Conservation (phyloP, 352 stramenopile genomes). For the Peronospora destructor region DNA sequence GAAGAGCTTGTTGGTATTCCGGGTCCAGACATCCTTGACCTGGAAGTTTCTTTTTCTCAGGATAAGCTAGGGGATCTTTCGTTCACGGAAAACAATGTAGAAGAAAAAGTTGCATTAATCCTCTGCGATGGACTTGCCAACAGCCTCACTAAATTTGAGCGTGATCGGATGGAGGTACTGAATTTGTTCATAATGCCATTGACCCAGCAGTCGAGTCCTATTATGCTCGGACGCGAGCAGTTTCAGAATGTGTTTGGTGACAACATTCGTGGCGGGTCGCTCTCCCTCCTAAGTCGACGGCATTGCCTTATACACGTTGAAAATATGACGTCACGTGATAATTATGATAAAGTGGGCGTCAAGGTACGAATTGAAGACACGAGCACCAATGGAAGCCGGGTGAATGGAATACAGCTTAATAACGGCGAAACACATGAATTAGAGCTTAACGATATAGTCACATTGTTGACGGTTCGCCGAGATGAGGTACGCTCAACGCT, state of each 20-base stretch:
- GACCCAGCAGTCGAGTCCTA: constrained; percentile 23
- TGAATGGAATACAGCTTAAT: constrained; percentile 54
- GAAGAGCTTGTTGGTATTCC: constrained; percentile 51
- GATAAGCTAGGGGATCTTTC: constrained; percentile 42
- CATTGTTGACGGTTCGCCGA: constrained; percentile 42
- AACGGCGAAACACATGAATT: constrained; percentile 36
- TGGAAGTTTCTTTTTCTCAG: constrained; percentile 59
- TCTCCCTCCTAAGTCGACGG: constrained; percentile 47
- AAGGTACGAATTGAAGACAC: constrained; percentile 61
- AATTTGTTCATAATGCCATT: constrained; percentile 45
- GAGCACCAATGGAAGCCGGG: constrained; percentile 59
- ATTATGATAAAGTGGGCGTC: constrained; percentile 25
- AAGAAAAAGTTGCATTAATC: constrained; percentile 25
- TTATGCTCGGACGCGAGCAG: constrained; percentile 41
- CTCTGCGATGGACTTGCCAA: constrained; percentile 38
- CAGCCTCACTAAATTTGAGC: constrained; percentile 38
- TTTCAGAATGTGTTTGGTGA: constrained; percentile 65
- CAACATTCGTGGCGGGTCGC: constrained; percentile 47
- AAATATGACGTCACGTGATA: constrained; percentile 19
- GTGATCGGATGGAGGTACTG: constrained; percentile 37
- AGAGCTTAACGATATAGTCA: constrained; percentile 50
- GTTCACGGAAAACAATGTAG: constrained; percentile 24
- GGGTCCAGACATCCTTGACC: constrained; percentile 30
- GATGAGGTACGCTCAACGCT: constrained; percentile 31
- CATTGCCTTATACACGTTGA: constrained; percentile 63